These are phyloP conservation scores for Dendrobium nobile DNA, from an alignment of 106 monocot genomes.

Conservation along the genomic window DNA sequence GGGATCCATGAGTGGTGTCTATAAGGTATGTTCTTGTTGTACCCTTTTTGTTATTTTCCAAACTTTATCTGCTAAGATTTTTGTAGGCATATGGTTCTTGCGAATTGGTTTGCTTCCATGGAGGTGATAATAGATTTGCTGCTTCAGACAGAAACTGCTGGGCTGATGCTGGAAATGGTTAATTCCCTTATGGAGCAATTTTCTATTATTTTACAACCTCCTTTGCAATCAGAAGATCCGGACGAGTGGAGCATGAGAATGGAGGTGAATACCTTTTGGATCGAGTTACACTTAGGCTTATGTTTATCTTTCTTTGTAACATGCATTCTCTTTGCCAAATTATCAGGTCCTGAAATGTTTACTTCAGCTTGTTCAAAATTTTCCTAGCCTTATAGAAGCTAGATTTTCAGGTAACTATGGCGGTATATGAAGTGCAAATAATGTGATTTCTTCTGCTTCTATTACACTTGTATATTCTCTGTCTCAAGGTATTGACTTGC, in stretches of 20 bases:
- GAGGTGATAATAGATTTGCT: constrained; percentile 9
- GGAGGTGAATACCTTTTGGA: constrained; percentile 54
- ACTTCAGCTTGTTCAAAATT: constrained; percentile 73
- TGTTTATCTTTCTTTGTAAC: neutral
- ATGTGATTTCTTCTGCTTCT: neutral
- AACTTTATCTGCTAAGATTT: neutral
- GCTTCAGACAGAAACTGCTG: constrained; percentile 66
- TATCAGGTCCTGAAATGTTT: constrained; percentile 87
- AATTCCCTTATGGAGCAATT: constrained; percentile 74
- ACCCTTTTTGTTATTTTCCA: neutral
- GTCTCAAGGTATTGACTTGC: constrained; percentile 6
- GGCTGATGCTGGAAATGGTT: constrained; percentile 59
- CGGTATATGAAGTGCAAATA: neutral
- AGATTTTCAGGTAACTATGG: constrained; percentile 58
- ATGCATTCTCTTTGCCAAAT: neutral
- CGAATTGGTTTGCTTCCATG: neutral
- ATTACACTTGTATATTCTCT: neutral
- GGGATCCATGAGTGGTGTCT: constrained; percentile 86
- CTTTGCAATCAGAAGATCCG: constrained; percentile 68
- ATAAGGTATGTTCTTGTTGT: constrained; percentile 40
- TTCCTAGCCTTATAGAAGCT: constrained; percentile 49
- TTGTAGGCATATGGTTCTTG: constrained; percentile 4
- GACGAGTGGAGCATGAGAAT: constrained; percentile 92
- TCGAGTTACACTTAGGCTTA: neutral
- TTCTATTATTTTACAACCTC: constrained; percentile 54